Base-by-base conservation (phyloP, 805 yeast genomes). In the Ogataea parapolymorpha region DNA sequence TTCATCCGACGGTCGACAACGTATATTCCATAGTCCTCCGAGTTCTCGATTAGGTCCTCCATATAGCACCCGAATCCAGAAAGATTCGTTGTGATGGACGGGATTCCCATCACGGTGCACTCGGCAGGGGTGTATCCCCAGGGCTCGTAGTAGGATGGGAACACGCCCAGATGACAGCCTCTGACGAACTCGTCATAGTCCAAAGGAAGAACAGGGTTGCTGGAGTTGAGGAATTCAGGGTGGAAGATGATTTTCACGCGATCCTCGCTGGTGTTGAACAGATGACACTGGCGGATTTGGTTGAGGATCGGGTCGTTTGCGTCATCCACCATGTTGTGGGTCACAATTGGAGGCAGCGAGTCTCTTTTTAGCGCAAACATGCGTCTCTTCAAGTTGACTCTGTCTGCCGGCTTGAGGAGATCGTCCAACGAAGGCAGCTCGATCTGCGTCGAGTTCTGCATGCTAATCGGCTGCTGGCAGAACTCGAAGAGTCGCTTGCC, bases 101-200 rank as follows among this genome's bases (percentile, higher is more conserved):
- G 99, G 45, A 93, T 95, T 42, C 99, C 99, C 99, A 91, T 91
- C 17, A 93, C 99, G 0, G 99, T 91, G 71, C 99, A 93, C 64
- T 91, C 99, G 7, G 98, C 98, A 3, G 99, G 99, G 2, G 99
- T 91, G 65, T 91, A 91, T 28, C 99, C 99, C 99, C 99, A 91
- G 4, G 99, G 99, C 68, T 91, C 99, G 61, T 91, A 91, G 68
- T 91, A 91, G 0, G 96, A 88, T 36, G 99, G 99, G 82, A 91
- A 91, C 37, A 91, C 96, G 63, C 99, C 99, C 64, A 93, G 70
- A 66, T 91, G 98, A 63, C 97, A 90, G 46, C 99, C 99, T 53
- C 99, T 78, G 34, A 91, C 99, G 64, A 91, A 91, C 63, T 91
- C 99, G 62, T 91, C 99, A 63, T 91, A 91, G 65, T 91, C 99